These are phyloP conservation scores for Diaporthe citrichinensis DNA, from an alignment of 2,329 filamentous ascomycete genomes.

Conservation along the genomic window DNA sequence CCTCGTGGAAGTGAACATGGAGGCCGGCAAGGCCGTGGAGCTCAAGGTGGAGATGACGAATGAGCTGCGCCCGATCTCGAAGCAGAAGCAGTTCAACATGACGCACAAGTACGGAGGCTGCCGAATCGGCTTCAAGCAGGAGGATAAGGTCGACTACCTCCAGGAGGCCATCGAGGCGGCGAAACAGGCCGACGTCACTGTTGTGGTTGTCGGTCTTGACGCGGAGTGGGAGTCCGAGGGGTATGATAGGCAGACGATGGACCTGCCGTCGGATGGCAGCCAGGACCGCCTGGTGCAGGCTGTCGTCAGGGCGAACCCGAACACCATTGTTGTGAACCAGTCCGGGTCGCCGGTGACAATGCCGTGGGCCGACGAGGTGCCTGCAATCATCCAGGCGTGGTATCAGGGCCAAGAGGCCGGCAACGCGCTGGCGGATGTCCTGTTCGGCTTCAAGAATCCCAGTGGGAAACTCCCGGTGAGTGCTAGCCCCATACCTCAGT, in stretches of 20 bases:
- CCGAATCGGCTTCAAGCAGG: slow-evolving; percentile 78
- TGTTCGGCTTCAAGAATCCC: slow-evolving; percentile 75
- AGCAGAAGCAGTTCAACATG: slow-evolving; percentile 69
- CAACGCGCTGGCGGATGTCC: slow-evolving; percentile 76
- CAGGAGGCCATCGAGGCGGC: slow-evolving; percentile 75
- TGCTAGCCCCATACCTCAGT: neutral
- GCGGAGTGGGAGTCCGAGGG: slow-evolving; percentile 84
- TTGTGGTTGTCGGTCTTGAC: slow-evolving; percentile 79
- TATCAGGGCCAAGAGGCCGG: slow-evolving; percentile 80
- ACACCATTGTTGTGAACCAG: slow-evolving; percentile 78
- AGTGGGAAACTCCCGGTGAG: slow-evolving; percentile 76
- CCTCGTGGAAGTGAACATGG: slow-evolving; percentile 71
- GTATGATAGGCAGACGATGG: slow-evolving; percentile 75
- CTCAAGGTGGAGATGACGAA: slow-evolving; percentile 76
- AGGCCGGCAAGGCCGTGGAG: slow-evolving; percentile 71
- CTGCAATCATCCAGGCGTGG: slow-evolving; percentile 79
- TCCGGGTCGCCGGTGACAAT: slow-evolving; percentile 78
- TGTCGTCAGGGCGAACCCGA: slow-evolving; percentile 73
- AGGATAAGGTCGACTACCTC: slow-evolving; percentile 73
- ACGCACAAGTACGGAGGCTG: slow-evolving; percentile 80
- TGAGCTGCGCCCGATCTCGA: slow-evolving; percentile 72
- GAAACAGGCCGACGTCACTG: slow-evolving; percentile 73
- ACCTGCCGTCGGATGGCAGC: slow-evolving; percentile 68
- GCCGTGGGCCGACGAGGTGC: slow-evolving; percentile 77
- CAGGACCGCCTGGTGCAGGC: slow-evolving; percentile 76